Conservation (phyloP, 2,329 filamentous ascomycete genomes). For the Plectosphaerella plurivora region DNA sequence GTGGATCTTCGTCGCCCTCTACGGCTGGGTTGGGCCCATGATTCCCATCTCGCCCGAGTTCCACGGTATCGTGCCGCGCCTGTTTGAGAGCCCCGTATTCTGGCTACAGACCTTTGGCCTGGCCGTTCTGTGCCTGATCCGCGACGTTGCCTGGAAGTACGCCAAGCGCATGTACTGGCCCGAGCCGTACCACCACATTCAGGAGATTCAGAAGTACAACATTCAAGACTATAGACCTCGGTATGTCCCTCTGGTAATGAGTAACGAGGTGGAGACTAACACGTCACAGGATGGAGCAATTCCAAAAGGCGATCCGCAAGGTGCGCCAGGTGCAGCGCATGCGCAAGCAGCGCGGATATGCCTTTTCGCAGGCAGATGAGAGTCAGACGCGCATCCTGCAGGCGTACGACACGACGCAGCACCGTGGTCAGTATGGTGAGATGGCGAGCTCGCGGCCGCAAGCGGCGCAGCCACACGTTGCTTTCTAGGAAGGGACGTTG, state of each 20-base stretch:
- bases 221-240: slow-evolving; percentile 97
- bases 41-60: slow-evolving; percentile 80
- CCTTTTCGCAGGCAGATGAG: slow-evolving; percentile 96
- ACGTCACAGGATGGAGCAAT: slow-evolving; percentile 86
- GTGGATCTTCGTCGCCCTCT: slow-evolving; percentile 84
- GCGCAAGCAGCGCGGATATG: slow-evolving; percentile 98
- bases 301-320: slow-evolving; percentile 98
- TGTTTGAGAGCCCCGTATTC: slow-evolving; percentile 81
- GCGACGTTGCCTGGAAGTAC: slow-evolving; percentile 97
- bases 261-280: not conserved
- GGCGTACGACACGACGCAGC: slow-evolving; percentile 94
- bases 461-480: not conserved
- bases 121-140: slow-evolving; percentile 73
- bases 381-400: slow-evolving; percentile 91
- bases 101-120: slow-evolving; percentile 86
- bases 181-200: slow-evolving; percentile 94
- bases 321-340: slow-evolving; percentile 97
- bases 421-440: slow-evolving; percentile 89
- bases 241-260: slow-evolving; percentile 43
- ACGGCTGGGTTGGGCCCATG: slow-evolving; percentile 81
- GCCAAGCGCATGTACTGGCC: slow-evolving; percentile 95
- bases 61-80: slow-evolving; percentile 71
- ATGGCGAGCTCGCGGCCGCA: slow-evolving; percentile 59
- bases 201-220: slow-evolving; percentile 99
- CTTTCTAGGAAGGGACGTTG: not conserved